Percentiles rank a stretch among this genome's conserved stretches.
Evolutionary conservation across 371 early-diverging fungal species (phyloP).

Genomic region (Nematocida parisii): DNA sequence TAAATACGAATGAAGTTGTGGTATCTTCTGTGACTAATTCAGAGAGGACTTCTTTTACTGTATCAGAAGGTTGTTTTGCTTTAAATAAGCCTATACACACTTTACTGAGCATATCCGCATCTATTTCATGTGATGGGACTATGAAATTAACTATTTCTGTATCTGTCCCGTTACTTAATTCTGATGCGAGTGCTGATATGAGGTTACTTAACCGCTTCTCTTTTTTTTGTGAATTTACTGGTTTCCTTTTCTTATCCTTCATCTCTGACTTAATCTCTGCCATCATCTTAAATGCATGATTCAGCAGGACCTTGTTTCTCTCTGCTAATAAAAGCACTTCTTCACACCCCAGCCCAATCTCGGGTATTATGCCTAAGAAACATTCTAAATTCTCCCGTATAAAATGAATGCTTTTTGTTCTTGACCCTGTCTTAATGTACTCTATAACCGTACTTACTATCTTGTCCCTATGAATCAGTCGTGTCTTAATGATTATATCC

Average conservation of each 20-base stretch:
- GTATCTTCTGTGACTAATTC: conserved; percentile 2
- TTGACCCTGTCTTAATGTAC: conserved; percentile 37
- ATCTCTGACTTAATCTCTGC: conserved; percentile 3
- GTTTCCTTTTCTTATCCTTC: conserved; percentile 19
- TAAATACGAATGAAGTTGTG: conserved; percentile 22
- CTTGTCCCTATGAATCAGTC: conserved; percentile 28
- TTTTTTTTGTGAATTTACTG: conserved; percentile 32
- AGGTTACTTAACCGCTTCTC: conserved; percentile 24
- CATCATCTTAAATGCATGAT: conserved; percentile 23
- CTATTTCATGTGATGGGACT: conserved; percentile 8
- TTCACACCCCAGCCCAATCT: conserved; percentile 30
- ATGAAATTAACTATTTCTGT: conserved; percentile 11
- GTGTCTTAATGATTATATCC: conserved; percentile 10
- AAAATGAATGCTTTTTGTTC: conserved; percentile 31
- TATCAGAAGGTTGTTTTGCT: conserved; percentile 15
- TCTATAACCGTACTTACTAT: conserved; percentile 26
- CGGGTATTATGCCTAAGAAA: conserved; percentile 13
- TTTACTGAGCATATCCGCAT: conserved; percentile 42
- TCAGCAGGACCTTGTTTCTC: not conserved
- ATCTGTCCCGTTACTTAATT: conserved; percentile 29
- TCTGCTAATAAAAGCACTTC: conserved; percentile 31
- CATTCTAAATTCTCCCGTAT: conserved; percentile 29
- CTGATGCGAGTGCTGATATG: not conserved
- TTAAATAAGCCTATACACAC: conserved; percentile 44
- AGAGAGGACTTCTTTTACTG: not conserved